These are phyloP conservation scores for Pilatotrama ljubarskyi DNA, from an alignment of 768 basidiomycete species.

Conservation along the genomic window DNA sequence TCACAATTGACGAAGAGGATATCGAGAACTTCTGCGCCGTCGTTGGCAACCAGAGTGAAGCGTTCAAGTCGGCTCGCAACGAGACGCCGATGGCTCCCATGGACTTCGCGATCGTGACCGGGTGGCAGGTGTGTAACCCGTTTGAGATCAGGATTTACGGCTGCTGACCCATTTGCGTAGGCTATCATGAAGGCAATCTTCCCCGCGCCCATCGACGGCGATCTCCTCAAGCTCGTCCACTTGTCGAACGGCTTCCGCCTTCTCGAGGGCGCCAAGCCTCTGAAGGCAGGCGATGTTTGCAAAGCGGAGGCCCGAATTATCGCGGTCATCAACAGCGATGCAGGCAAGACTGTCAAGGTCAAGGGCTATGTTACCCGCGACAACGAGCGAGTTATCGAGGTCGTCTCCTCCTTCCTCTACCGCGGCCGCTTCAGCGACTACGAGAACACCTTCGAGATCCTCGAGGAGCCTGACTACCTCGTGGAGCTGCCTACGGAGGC, in stretches of 20 bases:
- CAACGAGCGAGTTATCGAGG: constrained; percentile 84
- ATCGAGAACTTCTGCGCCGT: constrained; percentile 91
- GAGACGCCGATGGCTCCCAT: constrained; percentile 84
- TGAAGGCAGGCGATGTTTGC: constrained; percentile 87
- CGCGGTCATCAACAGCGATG: constrained; percentile 86
- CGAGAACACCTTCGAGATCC: constrained; percentile 93
- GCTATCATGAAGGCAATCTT: constrained; percentile 99
- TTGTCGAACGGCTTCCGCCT: constrained; percentile 96
- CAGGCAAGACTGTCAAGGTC: constrained; percentile 92
- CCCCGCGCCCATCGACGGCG: constrained; percentile 88
- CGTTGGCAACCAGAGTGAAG: constrained; percentile 90
- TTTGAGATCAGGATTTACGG: background rate
- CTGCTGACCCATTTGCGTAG: constrained; percentile 41
- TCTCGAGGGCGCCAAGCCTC: constrained; percentile 71
- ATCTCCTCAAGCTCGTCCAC: constrained; percentile 93
- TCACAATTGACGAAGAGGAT: constrained; percentile 71
- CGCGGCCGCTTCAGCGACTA: constrained; percentile 93
- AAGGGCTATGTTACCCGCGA: constrained; percentile 80
- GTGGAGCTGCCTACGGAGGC: constrained; percentile 77
- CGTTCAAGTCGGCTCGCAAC: constrained; percentile 79
- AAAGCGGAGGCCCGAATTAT: constrained; percentile 85
- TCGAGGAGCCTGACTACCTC: constrained; percentile 86
- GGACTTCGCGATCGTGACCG: constrained; percentile 98
- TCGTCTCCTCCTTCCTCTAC: constrained; percentile 94
- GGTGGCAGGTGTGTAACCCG: constrained; percentile 80